Evolutionary conservation across 257 asterid species (phyloP).

Genomic region (Salvia splendens): DNA sequence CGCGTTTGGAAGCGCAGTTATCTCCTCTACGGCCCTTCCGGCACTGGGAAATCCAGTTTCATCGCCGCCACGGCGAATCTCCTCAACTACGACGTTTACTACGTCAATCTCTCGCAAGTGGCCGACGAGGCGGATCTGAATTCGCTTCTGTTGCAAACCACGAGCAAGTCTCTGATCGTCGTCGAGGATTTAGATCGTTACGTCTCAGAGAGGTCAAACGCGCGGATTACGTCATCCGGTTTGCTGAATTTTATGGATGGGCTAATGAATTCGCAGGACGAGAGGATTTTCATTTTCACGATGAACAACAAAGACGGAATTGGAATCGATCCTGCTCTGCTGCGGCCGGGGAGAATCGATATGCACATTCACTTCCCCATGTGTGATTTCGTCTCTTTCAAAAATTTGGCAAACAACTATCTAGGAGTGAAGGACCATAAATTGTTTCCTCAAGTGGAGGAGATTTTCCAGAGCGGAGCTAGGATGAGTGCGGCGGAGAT

Average conservation of each 20-base stretch:
- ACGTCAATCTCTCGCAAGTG: slow-evolving; percentile 48
- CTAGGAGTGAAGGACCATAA: slow-evolving; percentile 63
- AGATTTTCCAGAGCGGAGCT: slow-evolving; percentile 58
- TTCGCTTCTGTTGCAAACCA: slow-evolving; percentile 48
- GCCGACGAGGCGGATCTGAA: slow-evolving; percentile 56
- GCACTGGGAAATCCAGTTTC: slow-evolving; percentile 76
- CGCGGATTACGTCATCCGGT: slow-evolving; percentile 49
- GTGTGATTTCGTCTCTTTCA: slow-evolving; percentile 62
- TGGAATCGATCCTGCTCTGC: slow-evolving; percentile 42
- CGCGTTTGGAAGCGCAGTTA: slow-evolving; percentile 71
- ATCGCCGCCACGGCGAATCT: slow-evolving; percentile 62
- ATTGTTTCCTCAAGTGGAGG: slow-evolving; percentile 62
- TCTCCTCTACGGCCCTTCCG: slow-evolving; percentile 71
- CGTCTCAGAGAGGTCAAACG: slow-evolving; percentile 39
- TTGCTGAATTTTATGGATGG: slow-evolving; percentile 72
- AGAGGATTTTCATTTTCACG: slow-evolving; percentile 62
- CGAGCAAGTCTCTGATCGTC: slow-evolving; percentile 53
- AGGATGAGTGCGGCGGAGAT: slow-evolving; percentile 69
- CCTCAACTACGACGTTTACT: slow-evolving; percentile 57
- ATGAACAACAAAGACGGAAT: slow-evolving; percentile 53
- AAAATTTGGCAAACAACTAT: slow-evolving; percentile 49
- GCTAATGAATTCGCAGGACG: slow-evolving; percentile 48
- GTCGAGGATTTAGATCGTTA: slow-evolving; percentile 63
- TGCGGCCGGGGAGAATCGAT: slow-evolving; percentile 68
- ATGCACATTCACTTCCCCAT: slow-evolving; percentile 55